Evolutionary conservation across 352 stramenopile species (phyloP).

Genomic region (Globisporangium radiosum): DNA sequence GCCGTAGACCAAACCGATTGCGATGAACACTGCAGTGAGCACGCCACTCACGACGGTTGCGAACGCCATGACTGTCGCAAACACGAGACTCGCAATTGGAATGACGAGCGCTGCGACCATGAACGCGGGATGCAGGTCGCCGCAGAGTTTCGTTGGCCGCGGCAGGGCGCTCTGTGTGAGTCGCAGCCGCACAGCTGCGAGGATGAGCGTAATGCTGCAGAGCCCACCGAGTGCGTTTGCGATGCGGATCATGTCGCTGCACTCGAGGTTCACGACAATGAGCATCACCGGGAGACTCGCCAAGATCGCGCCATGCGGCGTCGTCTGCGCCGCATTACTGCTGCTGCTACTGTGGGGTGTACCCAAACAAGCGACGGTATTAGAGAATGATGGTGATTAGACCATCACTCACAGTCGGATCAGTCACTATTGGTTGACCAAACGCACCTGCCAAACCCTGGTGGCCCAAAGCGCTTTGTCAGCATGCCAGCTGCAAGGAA

Average conservation of each 20-base stretch:
- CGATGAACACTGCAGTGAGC: conserved; percentile 36
- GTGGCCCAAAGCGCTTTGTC: conserved; percentile 36
- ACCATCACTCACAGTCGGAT: not conserved
- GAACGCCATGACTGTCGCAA: conserved; percentile 37
- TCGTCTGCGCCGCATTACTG: conserved; percentile 17
- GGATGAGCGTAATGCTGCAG: conserved; percentile 33
- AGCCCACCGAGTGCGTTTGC: conserved; percentile 42
- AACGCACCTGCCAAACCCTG: conserved; percentile 34
- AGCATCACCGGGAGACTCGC: conserved; percentile 52
- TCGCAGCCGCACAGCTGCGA: conserved; percentile 31
- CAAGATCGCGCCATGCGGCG: conserved; percentile 37
- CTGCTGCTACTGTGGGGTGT: conserved; percentile 1
- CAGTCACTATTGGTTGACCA: not conserved
- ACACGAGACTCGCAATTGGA: conserved; percentile 24
- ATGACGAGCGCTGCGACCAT: conserved; percentile 28
- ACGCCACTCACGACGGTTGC: conserved; percentile 28
- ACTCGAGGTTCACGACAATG: conserved; percentile 45
- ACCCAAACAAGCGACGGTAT: not conserved
- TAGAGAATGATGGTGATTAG: not conserved
- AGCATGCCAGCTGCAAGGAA: conserved; percentile 55
- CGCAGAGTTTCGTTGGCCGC: conserved; percentile 41
- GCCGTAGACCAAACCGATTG: conserved; percentile 47
- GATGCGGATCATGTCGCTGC: conserved; percentile 44
- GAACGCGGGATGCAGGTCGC: conserved; percentile 20
- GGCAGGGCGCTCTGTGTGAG: conserved; percentile 25